Conservation (phyloP, 257 asterid species). For the Osmanthus fragrans region DNA sequence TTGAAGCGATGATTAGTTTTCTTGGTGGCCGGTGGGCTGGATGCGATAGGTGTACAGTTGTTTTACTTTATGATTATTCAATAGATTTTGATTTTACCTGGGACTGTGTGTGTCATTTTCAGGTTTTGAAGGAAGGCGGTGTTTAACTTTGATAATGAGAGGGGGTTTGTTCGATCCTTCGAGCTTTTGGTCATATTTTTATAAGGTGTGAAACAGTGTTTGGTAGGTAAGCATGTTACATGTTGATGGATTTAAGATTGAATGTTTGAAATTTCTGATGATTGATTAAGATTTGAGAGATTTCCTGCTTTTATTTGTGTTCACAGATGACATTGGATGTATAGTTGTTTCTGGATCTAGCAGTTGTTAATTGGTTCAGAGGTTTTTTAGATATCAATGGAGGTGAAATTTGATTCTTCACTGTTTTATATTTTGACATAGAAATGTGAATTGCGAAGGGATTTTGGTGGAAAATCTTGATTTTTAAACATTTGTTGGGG, state of each 20-base stretch:
- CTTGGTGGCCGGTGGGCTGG: conserved; percentile 42
- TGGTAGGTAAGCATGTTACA: conserved; percentile 23
- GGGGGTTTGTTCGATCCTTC: conserved; percentile 30
- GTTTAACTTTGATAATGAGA: conserved; percentile 61
- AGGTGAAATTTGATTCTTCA: conserved; percentile 34
- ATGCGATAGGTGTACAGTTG: conserved; percentile 36
- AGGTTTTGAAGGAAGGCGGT: conserved; percentile 58
- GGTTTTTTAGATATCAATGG: conserved; percentile 28
- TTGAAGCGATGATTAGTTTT: conserved; percentile 35
- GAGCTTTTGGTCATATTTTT: conserved; percentile 17
- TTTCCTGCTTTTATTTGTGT: conserved; percentile 17
- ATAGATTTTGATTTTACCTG: neutral
- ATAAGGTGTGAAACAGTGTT: conserved; percentile 26
- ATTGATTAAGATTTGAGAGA: conserved; percentile 9
- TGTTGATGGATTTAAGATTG: conserved; percentile 24
- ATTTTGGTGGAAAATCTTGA: conserved; percentile 36
- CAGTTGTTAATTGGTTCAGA: conserved; percentile 22
- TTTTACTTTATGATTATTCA: neutral
- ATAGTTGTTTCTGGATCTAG: conserved; percentile 10
- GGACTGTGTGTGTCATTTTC: conserved; percentile 26
- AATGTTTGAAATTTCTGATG: conserved; percentile 20
- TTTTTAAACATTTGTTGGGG: conserved; percentile 2
- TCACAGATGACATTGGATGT: conserved; percentile 14
- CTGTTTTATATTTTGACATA: conserved; percentile 42
- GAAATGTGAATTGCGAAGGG: conserved; percentile 15